A percentile compares a stretch with the other conserved stretches of the same genome.
Conservation (phyloP, 306 rosid genomes). For the Lathyrus oleraceus region DNA sequence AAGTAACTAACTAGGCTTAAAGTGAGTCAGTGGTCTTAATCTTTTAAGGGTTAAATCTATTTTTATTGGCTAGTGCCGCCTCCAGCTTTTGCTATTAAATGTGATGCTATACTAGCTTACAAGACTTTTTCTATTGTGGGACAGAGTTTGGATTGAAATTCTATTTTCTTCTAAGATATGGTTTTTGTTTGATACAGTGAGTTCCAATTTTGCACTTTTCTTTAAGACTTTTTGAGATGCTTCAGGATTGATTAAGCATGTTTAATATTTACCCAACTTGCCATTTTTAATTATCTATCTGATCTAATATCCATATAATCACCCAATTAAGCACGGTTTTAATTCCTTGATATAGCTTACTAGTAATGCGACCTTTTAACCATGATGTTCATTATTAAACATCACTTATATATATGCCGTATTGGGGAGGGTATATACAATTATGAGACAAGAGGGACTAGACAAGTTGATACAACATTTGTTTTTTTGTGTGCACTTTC, state of each 20-base stretch:
- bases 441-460: not conserved
- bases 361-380: too few species aligned
- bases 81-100: constrained; percentile 36
- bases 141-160: constrained; percentile 39
- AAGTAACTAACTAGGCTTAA: constrained; percentile 27
- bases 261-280: too few species aligned
- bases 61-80: constrained; percentile 60
- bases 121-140: constrained; percentile 28
- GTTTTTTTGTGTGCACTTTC: not conserved
- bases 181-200: constrained; percentile 42
- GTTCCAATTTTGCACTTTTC: constrained; percentile 54
- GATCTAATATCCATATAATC: too few species aligned
- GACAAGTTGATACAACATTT: not conserved
- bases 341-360: too few species aligned
- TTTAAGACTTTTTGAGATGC: not conserved
- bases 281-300: too few species aligned
- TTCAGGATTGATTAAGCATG: not conserved
- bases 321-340: too few species aligned
- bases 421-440: constrained; percentile 5
- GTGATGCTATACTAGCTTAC: not conserved
- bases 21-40: constrained; percentile 41
- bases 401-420: constrained; percentile 17
- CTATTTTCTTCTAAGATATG: constrained; percentile 44
- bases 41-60: constrained; percentile 27
- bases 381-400: too few species aligned